Evolutionary conservation across 2,329 filamentous ascomycete genomes (phyloP).

Genomic region (Sporothrix phasma): DNA sequence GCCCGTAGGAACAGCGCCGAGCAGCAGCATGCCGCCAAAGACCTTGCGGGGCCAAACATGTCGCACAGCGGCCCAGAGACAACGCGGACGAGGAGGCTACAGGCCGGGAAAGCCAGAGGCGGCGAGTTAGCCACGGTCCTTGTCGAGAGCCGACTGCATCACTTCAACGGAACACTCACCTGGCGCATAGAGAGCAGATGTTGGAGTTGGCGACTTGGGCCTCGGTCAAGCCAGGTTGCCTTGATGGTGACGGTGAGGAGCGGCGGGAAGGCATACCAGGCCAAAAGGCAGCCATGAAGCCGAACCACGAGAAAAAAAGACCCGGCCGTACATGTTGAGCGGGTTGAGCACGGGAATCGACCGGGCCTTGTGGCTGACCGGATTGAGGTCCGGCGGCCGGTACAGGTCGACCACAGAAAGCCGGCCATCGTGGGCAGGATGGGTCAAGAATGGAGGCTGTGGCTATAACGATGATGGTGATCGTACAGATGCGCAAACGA

Average conservation of each 20-base stretch:
- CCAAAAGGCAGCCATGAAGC: slow-evolving; percentile 83
- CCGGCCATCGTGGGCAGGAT: slow-evolving; percentile 21
- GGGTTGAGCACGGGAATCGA: slow-evolving; percentile 73
- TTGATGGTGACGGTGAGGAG: slow-evolving; percentile 70
- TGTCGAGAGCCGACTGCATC: too few species aligned
- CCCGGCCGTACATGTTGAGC: slow-evolving; percentile 68
- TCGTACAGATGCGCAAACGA: neutral
- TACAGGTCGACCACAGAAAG: slow-evolving; percentile 34
- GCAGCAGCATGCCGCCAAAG: slow-evolving; percentile 66
- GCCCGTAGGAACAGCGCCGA: slow-evolving; percentile 71
- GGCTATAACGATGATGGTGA: neutral
- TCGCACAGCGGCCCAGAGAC: slow-evolving; percentile 79
- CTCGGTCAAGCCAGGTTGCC: slow-evolving; percentile 63
- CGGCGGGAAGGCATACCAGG: slow-evolving; percentile 87
- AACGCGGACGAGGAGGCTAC: slow-evolving; percentile 63
- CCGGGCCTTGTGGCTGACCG: slow-evolving; percentile 71
- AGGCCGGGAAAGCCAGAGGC: too few species aligned
- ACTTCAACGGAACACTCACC: too few species aligned
- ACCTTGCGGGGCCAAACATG: slow-evolving; percentile 66
- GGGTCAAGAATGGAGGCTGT: neutral
- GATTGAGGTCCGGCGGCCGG: slow-evolving; percentile 63
- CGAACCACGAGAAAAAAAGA: slow-evolving; percentile 83
- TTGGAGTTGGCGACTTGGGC: slow-evolving; percentile 79
- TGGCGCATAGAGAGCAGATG: slow-evolving; percentile 68
- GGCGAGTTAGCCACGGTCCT: too few species aligned